phyloP scores from a whole-genome alignment of 2,329 filamentous ascomycete genomes.

The Ciborinia camelliae region DNA sequence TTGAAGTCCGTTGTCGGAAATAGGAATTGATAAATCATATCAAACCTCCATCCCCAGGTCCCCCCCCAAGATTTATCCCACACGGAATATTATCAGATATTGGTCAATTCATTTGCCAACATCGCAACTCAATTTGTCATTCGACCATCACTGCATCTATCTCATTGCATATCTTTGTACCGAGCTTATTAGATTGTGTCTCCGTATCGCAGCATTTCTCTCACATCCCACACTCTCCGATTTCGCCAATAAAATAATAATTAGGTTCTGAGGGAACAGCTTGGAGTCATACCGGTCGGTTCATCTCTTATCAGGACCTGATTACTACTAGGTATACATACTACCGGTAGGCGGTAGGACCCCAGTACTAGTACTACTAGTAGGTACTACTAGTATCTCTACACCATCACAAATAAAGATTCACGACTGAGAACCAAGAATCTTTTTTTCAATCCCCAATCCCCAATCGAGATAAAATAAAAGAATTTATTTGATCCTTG shows the following conservation, averaged over 20 bases:
- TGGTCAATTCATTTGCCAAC: neutral
- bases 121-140: neutral
- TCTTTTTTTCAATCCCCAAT: neutral
- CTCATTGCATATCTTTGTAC: neutral
- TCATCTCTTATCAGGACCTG: constrained; percentile 12
- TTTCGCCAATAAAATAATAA: constrained; percentile 10
- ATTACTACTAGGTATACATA: too few species aligned
- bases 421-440: neutral
- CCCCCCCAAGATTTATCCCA: neutral
- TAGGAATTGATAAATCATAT: constrained; percentile 5
- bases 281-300: constrained; percentile 1
- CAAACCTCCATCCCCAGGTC: neutral
- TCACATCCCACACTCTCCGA: constrained; percentile 8
- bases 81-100: neutral
- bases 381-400: neutral
- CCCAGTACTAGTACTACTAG: neutral
- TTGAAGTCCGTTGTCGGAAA: neutral
- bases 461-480: neutral
- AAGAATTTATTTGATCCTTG: neutral
- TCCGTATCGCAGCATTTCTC: neutral
- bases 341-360: too few species aligned
- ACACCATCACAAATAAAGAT: neutral
- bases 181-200: neutral
- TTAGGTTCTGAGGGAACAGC: neutral
- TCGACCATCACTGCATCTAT: neutral